These are phyloP conservation scores for Tricladium varicosporioides DNA, from an alignment of 2,329 filamentous ascomycete species.

Conservation along the genomic window DNA sequence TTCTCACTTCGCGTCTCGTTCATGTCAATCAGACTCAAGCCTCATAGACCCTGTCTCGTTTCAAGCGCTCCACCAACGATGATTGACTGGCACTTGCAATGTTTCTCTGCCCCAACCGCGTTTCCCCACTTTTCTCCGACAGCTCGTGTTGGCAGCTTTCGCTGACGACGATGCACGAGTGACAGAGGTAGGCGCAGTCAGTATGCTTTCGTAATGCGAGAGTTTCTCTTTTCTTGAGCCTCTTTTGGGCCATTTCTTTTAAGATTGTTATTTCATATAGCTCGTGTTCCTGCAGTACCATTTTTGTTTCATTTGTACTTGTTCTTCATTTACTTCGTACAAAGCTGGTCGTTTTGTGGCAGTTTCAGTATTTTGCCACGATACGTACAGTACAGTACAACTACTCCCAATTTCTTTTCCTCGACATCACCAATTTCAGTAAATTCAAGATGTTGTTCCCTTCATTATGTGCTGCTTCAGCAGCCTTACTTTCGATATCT, in stretches of 20 bases:
- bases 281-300: neutral
- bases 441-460: neutral
- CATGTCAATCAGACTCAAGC: too few relatives aligned
- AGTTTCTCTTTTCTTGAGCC: neutral
- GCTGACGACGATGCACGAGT: neutral
- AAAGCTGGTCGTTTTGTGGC: neutral
- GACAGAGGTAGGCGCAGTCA: neutral
- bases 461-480: neutral
- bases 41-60: too few relatives aligned
- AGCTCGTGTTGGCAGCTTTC: neutral
- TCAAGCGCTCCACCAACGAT: too few relatives aligned
- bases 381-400: too few relatives aligned
- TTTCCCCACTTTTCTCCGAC: neutral
- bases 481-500: neutral
- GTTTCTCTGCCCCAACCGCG: neutral
- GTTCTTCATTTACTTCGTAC: neutral
- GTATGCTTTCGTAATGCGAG: neutral
- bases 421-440: neutral
- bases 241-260: neutral
- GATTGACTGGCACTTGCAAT: too few relatives aligned
- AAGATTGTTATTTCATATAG: neutral
- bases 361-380: neutral
- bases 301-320: neutral
- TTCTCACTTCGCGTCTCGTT: too few relatives aligned
- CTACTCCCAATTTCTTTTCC: too few relatives aligned